Base-by-base conservation (phyloP, 2,329 filamentous ascomycete genomes). In the Rhytidhysteron rufulum region DNA sequence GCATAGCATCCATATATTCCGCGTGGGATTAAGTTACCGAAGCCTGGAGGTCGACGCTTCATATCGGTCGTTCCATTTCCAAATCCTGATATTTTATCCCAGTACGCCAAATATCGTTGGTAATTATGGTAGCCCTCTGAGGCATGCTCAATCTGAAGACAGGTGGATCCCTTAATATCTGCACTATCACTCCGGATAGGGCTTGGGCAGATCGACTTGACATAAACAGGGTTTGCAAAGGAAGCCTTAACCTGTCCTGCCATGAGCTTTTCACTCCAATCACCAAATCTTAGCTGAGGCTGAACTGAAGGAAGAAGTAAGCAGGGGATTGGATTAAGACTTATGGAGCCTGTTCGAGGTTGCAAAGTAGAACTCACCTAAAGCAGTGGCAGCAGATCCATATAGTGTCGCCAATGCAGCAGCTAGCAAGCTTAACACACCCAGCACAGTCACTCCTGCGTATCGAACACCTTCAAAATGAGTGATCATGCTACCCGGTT, bases 51-150 rank as follows among this genome's bases (percentile, higher is more conserved):
- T 4, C 87, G 71, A 0, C 67, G 36, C 0, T 46, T 51, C 4
- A 82, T 57, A 16, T 75, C 51, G 0, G 58, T 54, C 0, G 67
- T 67, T 0, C 63, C 65, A 9, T 70, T 75, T 0, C 70, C 72
- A 2, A 70, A 71, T 0, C 56, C 48, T 4, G 70, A 66, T 17
- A 75, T 68, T 0, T 54, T 45, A 4, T 70, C 64, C 82, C 85
- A 88, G 4, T 69, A 70, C 0, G 67, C 59, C 3, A 78, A 65
- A 55, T 82, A 89, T 7, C 74, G 68, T 30, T 82, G 67, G 34
- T 86, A 79, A 49, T 89, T 88, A 46, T 85, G 79, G 51, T 82
- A 90, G 0, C 78, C 65, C 54, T 85, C 75, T 0, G 85, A 84
- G 1, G 82, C 82, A 51, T 87, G 82, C 42, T 85, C 72, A 13